Evolutionary conservation across 148 eudicot genomes (phyloP), one percentile per base, ranked within the genome.

Genomic region (Chenopodium berlandieri): DNA sequence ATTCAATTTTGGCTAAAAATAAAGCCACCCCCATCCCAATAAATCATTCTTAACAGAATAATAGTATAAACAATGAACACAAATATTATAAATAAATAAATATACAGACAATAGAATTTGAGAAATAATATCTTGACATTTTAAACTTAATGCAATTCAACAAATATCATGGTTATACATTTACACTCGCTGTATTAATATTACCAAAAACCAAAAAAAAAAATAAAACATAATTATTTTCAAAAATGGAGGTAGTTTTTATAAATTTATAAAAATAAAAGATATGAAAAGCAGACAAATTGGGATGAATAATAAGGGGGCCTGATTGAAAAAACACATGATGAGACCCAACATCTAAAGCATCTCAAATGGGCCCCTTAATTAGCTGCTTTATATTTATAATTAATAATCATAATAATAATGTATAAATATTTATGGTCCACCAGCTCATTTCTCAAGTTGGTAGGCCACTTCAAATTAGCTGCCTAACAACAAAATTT

Each of bases 291-390:
- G 78, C 30, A 46, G 47, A 60, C 71, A 62, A 34, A 27, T 37
- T 44, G 46, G 58, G 58, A 27, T 8, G 60, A 65, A 46, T 50
- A 46, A 80, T 27, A 32, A 52, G 63, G 9, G 75, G 69, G 27
- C 32, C 66, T 25, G 58, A 25, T 17, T 52, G 37, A 70, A 37
- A 69, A 75, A 52, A 73, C 77, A 84, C 68, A 71, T 84, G 80
- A 80, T 84, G 77, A 82, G 67, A 71, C 83, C 86, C 83, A 84
- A 84, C 81, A 76, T 77, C 73, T 71, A 80, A 76, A 71, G 83
- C 78, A 84, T n/a, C 65, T 47, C 16, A 23, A 81, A 37, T 37
- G 76, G 72, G 73, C 22, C 44, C 82, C 54, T 22, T 23, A 72
- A 2, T 48, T 62, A 48, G 40, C 50, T 23, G 58, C 73, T 52